Conservation (phyloP, 306 rosid genomes). For the Ziziphus jujuba region DNA sequence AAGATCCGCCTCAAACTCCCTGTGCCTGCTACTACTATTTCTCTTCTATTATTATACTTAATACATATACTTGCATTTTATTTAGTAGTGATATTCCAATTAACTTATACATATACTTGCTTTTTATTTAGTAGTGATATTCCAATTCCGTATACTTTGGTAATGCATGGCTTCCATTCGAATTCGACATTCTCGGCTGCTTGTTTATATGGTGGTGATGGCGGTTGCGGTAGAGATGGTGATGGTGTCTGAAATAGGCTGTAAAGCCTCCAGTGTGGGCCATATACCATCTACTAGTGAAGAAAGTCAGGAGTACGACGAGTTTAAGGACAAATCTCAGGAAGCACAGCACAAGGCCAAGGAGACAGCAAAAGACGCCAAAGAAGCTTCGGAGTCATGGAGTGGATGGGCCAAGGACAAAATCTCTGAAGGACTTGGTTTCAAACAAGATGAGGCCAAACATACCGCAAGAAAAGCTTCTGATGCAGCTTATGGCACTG, state of each 20-base stretch:
- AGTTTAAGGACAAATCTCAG: conserved; percentile 28
- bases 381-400: conserved; percentile 66
- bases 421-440: conserved; percentile 63
- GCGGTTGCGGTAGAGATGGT: conserved; percentile 14
- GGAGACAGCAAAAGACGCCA: conserved; percentile 40
- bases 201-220: conserved; percentile 13
- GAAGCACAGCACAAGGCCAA: conserved; percentile 25
- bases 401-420: conserved; percentile 87
- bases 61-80: no score
- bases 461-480: conserved; percentile 19
- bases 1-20: neutral
- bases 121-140: neutral
- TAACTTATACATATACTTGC: neutral
- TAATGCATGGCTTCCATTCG: conserved; percentile 38
- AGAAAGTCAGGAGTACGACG: conserved; percentile 41
- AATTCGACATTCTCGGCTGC: conserved; percentile 18
- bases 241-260: neutral
- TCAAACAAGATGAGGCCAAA: conserved; percentile 26
- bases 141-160: no score
- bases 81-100: no score
- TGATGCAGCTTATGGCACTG: conserved; percentile 37
- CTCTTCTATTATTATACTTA: no score
- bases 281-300: conserved; percentile 42
- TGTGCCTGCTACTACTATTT: no score
- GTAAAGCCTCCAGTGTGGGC: conserved; percentile 37